Percentiles rank a stretch among this genome's conserved stretches.
These are phyloP conservation scores for Suillus brevipes DNA, from an alignment of 768 basidiomycete species.

Conservation along the genomic window DNA sequence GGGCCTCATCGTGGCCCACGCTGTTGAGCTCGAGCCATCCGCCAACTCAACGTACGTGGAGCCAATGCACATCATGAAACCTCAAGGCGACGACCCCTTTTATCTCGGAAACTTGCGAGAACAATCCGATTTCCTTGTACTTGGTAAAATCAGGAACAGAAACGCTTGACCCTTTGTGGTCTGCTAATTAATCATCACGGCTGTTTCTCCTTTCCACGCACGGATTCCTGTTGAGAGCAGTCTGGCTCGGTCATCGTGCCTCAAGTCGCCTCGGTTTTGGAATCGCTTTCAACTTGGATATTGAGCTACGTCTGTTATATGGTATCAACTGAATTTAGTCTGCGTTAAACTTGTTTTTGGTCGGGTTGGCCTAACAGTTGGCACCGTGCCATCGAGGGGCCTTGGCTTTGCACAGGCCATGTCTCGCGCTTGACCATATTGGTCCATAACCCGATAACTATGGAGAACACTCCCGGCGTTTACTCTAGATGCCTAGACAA, in stretches of 20 bases:
- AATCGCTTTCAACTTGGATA: neutral
- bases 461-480: neutral
- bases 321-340: neutral
- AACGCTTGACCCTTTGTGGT: neutral
- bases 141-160: neutral
- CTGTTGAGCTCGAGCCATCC: neutral
- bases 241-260: neutral
- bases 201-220: slow-evolving; percentile 1
- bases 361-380: neutral
- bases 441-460: neutral
- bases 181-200: neutral
- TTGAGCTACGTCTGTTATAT: neutral
- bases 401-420: neutral
- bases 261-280: neutral
- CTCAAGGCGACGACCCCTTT: neutral
- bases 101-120: neutral
- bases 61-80: neutral
- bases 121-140: slow-evolving; percentile 2
- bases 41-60: neutral
- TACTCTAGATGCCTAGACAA: neutral
- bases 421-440: slow-evolving; percentile 4
- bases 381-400: slow-evolving; percentile 2
- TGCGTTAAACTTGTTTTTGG: neutral
- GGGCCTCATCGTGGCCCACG: neutral
- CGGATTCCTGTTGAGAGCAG: neutral